These are phyloP conservation scores for Eruca vesicaria DNA, from an alignment of 441 rosid species.

Conservation along the genomic window DNA sequence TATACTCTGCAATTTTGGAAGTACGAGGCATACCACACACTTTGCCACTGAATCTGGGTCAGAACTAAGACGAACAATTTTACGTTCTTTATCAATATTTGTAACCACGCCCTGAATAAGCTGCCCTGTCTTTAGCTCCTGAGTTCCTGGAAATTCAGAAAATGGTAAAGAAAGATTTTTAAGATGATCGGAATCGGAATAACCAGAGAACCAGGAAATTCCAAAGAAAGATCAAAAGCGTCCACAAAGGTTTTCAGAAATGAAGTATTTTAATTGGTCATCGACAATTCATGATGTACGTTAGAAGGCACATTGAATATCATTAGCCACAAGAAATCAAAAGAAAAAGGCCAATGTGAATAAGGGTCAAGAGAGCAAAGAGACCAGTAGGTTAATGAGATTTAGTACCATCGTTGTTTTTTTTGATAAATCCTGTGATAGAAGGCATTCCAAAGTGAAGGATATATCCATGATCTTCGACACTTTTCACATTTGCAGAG, in stretches of 20 bases:
- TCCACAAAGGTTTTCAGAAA: slow-evolving; percentile 1
- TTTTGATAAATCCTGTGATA: slow-evolving; percentile 75
- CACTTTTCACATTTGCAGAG: slow-evolving; percentile 73
- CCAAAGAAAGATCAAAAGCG: neutral
- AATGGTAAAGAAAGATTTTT: neutral
- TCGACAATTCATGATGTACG: neutral
- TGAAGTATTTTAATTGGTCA: too few species aligned
- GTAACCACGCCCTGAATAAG: slow-evolving; percentile 81
- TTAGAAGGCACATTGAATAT: slow-evolving; percentile 6
- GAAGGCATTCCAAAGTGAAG: slow-evolving; percentile 89
- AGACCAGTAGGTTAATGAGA: slow-evolving; percentile 7
- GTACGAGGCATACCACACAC: slow-evolving; percentile 59
- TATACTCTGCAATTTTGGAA: neutral
- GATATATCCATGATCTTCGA: slow-evolving; percentile 97
- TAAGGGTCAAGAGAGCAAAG: neutral
- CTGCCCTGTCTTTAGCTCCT: slow-evolving; percentile 54
- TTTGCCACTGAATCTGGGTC: slow-evolving; percentile 74
- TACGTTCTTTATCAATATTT: slow-evolving; percentile 72
- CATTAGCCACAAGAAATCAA: slow-evolving; percentile 5
- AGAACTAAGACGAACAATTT: slow-evolving; percentile 71
- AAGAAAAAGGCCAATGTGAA: neutral
- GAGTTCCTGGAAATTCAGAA: slow-evolving; percentile 40
- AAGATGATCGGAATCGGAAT: neutral
- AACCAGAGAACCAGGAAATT: slow-evolving; percentile 12
- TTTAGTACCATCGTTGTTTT: slow-evolving; percentile 51